Base-by-base conservation (phyloP, 768 basidiomycete genomes). In the Phlegmacium glaucopus region DNA sequence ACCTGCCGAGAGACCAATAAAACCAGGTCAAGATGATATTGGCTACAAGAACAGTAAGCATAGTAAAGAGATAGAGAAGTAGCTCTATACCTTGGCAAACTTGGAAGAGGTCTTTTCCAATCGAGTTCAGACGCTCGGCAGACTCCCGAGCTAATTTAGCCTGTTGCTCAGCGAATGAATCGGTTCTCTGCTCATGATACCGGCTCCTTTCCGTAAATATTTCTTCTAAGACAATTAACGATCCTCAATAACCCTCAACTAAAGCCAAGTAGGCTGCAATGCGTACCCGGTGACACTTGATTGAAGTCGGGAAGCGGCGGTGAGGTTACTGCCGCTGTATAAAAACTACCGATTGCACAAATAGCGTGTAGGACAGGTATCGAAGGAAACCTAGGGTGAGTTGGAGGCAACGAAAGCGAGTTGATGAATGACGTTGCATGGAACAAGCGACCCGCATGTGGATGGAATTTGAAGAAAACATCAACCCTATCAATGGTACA, bases 321-420 rank as follows among this genome's bases (percentile, higher is more conserved):
- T 4, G 77, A 79, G 9, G 76, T 69, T 3, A 85, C 79, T 3
- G 80, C 83, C 12, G 83, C 80, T 1, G 87, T 90, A 54, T 90
- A 90, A 16, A 85, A 67, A 48, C 87, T 83, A 12, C 86, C 84
- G 29, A 85, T 72, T 2, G 89, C 90, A 64, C 90, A 91, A 42
- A 94, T 87, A n/a, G 89, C 88, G 59, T 94, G 91, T 0, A 94
- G 75, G 34, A 92, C 66, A 8, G 84, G 75, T 6, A 76, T 61
- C 27, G 77, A 73, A 7, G 92, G 92, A 57, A 91, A 94, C 47
- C 83, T 79, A 4, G 81, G 76, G 53, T 90, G 85, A 17, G 71
- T 75, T 0, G 85, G 84, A 1, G 86, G 78, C 4, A 89, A 67
- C 0, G 77, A 66, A 35, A 93, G 74, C 1, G 80, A 72, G 9